Evolutionary conservation across 371 early-diverging fungal species (phyloP).

Genomic region (Apophysomyces elegans): DNA sequence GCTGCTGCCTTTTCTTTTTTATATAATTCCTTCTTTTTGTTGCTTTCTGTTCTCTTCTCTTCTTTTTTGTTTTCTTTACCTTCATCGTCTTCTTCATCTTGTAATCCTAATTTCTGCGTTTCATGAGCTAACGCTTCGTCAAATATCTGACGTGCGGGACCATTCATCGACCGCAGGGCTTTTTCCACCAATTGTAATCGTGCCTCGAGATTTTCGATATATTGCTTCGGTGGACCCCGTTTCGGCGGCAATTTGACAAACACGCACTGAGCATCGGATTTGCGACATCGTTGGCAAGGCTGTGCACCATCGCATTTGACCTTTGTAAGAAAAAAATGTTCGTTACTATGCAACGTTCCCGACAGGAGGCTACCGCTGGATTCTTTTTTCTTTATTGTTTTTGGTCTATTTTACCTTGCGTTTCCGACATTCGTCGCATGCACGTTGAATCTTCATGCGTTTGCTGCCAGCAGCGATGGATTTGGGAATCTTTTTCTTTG

Average conservation of each 20-base stretch:
- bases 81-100: neutral
- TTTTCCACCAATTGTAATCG: slow-evolving; percentile 48
- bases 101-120: neutral
- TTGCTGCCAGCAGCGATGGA: slow-evolving; percentile 20
- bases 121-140: slow-evolving; percentile 24
- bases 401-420: slow-evolving; percentile 41
- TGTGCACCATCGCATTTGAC: slow-evolving; percentile 59
- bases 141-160: slow-evolving; percentile 32
- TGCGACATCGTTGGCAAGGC: slow-evolving; percentile 48
- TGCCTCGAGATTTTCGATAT: slow-evolving; percentile 51
- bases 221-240: slow-evolving; percentile 53
- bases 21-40: slow-evolving; percentile 5
- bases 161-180: slow-evolving; percentile 38
- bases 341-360: too few species aligned
- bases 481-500: neutral
- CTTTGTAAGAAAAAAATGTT: slow-evolving; percentile 16
- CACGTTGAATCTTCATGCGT: slow-evolving; percentile 47
- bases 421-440: slow-evolving; percentile 57
- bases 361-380: too few species aligned
- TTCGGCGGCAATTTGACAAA: slow-evolving; percentile 51
- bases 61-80: slow-evolving; percentile 1
- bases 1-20: neutral
- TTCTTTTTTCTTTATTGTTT: slow-evolving; percentile 18
- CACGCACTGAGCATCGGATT: slow-evolving; percentile 42
- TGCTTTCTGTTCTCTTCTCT: slow-evolving; percentile 11